Conservation (phyloP, 2,329 filamentous ascomycete species). For the Escovopsis weberi region DNA sequence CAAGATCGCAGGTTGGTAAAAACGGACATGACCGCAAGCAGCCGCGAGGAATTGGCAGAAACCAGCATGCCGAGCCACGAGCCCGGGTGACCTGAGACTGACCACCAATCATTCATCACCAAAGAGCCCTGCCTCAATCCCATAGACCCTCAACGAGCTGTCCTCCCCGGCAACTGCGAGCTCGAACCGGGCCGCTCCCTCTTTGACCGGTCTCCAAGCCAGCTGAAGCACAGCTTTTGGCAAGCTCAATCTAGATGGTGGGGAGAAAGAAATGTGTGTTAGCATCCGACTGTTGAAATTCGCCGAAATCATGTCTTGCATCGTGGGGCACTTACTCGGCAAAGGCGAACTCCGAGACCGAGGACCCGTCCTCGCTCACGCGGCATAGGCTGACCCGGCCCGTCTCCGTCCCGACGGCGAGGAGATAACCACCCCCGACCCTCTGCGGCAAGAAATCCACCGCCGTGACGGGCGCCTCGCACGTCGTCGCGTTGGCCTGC, state of each 20-base stretch:
- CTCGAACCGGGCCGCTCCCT: constrained; percentile 18
- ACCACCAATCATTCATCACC: not conserved
- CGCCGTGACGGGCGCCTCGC: constrained; percentile 51
- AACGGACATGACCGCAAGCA: too few relatives aligned
- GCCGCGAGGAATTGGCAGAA: too few relatives aligned
- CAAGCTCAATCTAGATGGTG: constrained; percentile 22
- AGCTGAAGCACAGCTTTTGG: constrained; percentile 53
- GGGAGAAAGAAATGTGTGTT: not conserved
- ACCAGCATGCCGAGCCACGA: too few relatives aligned
- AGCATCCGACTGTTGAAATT: constrained; percentile 4
- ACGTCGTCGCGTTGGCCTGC: constrained; percentile 37
- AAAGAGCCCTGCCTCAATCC: constrained; percentile 14
- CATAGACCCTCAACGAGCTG: constrained; percentile 43
- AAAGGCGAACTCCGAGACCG: constrained; percentile 19
- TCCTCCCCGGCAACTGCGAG: constrained; percentile 46
- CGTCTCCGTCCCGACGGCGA: constrained; percentile 45
- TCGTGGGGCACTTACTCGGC: constrained; percentile 23
- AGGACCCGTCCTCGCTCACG: constrained; percentile 25
- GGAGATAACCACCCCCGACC: constrained; percentile 19
- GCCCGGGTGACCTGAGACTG: too few relatives aligned
- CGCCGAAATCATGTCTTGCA: not conserved
- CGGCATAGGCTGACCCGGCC: constrained; percentile 31
- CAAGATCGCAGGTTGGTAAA: too few relatives aligned
- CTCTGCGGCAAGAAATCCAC: constrained; percentile 44
- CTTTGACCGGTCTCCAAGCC: constrained; percentile 45